A percentile compares a stretch with the other conserved stretches of the same genome.
Evolutionary conservation across 2,329 filamentous ascomycete genomes (phyloP).

Genomic region (Ceratocystis papillata): DNA sequence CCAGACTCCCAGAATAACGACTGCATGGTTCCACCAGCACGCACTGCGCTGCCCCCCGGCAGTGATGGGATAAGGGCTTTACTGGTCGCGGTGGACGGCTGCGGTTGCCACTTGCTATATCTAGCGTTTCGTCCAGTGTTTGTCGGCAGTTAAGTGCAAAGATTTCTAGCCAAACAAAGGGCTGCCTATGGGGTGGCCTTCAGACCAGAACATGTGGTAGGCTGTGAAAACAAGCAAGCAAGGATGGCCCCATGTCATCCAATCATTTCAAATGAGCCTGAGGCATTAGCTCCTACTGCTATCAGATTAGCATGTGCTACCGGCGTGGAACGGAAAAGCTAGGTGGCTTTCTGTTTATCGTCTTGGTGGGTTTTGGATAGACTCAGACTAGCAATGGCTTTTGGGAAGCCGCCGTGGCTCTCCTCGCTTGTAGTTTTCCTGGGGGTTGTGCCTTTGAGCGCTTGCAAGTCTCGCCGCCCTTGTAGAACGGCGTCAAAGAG

Average conservation of each 20-base stretch:
- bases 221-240: not conserved
- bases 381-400: too few species aligned
- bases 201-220: not conserved
- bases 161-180: not conserved
- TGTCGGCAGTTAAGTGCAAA: not conserved
- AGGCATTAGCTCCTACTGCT: not conserved
- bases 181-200: not conserved
- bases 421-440: too few species aligned
- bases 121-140: slow-evolving; percentile 6
- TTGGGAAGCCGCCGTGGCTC: too few species aligned
- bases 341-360: too few species aligned
- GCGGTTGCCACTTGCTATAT: not conserved
- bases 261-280: not conserved
- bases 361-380: too few species aligned
- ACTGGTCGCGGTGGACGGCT: not conserved
- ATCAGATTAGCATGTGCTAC: too few species aligned
- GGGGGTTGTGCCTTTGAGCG: too few species aligned
- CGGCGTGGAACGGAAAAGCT: too few species aligned
- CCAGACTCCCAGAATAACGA: not conserved
- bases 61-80: not conserved
- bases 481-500: too few species aligned
- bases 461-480: too few species aligned
- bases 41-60: not conserved
- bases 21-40: not conserved
- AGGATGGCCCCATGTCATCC: not conserved